Percentiles rank a stretch among this genome's conserved stretches.
Evolutionary conservation across 2,329 filamentous ascomycete genomes (phyloP).

Genomic region (Cercospora beticola): DNA sequence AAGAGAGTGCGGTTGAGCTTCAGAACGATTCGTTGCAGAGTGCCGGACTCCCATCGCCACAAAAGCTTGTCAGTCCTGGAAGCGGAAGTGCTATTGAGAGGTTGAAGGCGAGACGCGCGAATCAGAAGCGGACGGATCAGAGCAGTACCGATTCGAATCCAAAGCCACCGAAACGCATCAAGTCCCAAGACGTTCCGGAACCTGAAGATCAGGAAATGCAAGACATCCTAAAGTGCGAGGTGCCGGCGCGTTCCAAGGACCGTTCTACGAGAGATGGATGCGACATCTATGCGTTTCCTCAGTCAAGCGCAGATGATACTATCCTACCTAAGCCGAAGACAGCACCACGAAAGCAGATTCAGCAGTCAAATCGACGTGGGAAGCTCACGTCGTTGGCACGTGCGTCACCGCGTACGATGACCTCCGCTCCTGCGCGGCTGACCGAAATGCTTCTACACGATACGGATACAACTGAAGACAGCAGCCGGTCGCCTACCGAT

Average conservation of each 20-base stretch:
- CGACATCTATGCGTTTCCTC: slow-evolving; percentile 30
- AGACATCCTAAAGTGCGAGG: slow-evolving; percentile 3
- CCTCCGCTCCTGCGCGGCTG: slow-evolving; percentile 35
- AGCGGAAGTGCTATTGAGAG: slow-evolving; percentile 27
- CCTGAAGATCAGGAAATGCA: slow-evolving; percentile 19
- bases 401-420: slow-evolving; percentile 27
- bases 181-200: neutral
- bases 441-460: slow-evolving; percentile 33
- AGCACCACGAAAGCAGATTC: neutral
- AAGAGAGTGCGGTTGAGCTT: neutral
- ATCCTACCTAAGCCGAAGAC: neutral
- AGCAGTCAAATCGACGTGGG: slow-evolving; percentile 14
- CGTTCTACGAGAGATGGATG: neutral
- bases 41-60: neutral
- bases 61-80: slow-evolving; percentile 11
- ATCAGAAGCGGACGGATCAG: slow-evolving; percentile 13
- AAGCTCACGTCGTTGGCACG: slow-evolving; percentile 19
- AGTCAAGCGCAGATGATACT: slow-evolving; percentile 19
- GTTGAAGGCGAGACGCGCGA: slow-evolving; percentile 22
- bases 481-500: slow-evolving; percentile 22
- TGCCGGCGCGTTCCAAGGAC: neutral
- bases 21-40: neutral
- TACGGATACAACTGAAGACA: slow-evolving; percentile 25
- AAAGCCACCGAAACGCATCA: slow-evolving; percentile 22
- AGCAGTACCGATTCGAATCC: slow-evolving; percentile 9